Base-by-base conservation (phyloP, 495 filamentous ascomycete species). In the Aspergillus sparsus region DNA sequence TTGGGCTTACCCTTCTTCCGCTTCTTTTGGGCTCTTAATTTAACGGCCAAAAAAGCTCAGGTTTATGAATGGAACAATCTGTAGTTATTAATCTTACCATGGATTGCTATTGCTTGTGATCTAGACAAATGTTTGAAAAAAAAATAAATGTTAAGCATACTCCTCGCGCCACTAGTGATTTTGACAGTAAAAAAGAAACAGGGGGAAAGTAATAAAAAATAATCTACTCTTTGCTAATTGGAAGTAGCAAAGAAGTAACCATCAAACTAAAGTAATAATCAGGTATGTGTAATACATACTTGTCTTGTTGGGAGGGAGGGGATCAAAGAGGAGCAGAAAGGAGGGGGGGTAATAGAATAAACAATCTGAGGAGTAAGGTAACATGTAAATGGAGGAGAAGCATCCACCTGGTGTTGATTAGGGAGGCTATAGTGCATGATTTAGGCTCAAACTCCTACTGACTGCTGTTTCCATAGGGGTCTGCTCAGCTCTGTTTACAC, bases 401-500 rank as follows among this genome's bases (percentile, higher is more conserved):
- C 37, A 41, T 53, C 21, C 41, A 31, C 47, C 36, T 12, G 18
- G 27, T 15, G 7, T 11, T 57, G 39, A 6, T 46, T 8, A 62
- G 10, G 45, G 31, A 12, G 7, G 18, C 32, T 36, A 21, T 32
- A 35, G 27, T 18, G 39, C 34, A 13, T 18, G 16, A 45, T 62
- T 13, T 10, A 37, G 39, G 16, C 49, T n/a, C 18, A 39, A 57
- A 42, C 27, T 55, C 21, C 16, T 5, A 37, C 41, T n/a, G 9
- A 42, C 12, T 11, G 32, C 49, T 35, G 42, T 6, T 6, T 56
- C 9, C 44, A 12, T 18, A 32, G 12, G 41, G 47, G 18, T 12
- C 11, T 42, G 45, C 64, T 84, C 81, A 99, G 80, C 92, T 98
- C 82, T 98, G 95, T 83, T 98, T 99, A 89, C 95, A 99, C 81